Percentiles rank a stretch among this genome's conserved stretches.
phyloP scores from a whole-genome alignment of 352 stramenopile species.

The Globisporangium cederbergense region DNA sequence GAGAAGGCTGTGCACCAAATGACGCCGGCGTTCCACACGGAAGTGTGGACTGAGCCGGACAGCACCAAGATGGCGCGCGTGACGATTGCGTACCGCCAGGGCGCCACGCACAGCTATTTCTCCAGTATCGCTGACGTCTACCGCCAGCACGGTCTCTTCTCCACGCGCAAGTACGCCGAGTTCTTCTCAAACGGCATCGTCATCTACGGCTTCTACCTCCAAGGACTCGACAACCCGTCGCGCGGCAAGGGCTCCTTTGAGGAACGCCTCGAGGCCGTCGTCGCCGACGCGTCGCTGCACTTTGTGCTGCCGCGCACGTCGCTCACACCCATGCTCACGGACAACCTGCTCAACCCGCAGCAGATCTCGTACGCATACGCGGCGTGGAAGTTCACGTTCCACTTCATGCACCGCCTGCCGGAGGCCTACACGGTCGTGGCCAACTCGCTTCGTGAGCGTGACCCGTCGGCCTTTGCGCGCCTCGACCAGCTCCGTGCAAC shows the following conservation, averaged over 20 bases:
- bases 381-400: constrained; percentile 86
- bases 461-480: constrained; percentile 70
- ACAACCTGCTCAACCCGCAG: constrained; percentile 68
- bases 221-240: constrained; percentile 57
- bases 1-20: constrained; percentile 67
- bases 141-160: constrained; percentile 79
- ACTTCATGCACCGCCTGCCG: constrained; percentile 84
- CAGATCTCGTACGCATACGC: constrained; percentile 85
- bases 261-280: constrained; percentile 55
- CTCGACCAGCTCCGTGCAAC: constrained; percentile 73
- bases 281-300: constrained; percentile 78
- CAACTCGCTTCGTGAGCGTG: constrained; percentile 73
- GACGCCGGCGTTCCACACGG: constrained; percentile 78
- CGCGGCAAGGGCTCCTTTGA: constrained; percentile 59
- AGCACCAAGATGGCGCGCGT: constrained; percentile 76
- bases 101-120: constrained; percentile 84
- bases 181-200: constrained; percentile 86
- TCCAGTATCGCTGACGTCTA: constrained; percentile 85
- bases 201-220: constrained; percentile 83
- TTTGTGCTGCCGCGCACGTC: constrained; percentile 83
- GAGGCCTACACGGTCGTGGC: constrained; percentile 78
- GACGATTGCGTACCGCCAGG: constrained; percentile 72
- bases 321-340: constrained; percentile 76
- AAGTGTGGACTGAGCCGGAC: constrained; percentile 70
- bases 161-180: constrained; percentile 80